A percentile compares a stretch with the other conserved stretches of the same genome.
Conservation (phyloP, 2,329 filamentous ascomycete genomes). For the Pseudomassariella vexata region DNA sequence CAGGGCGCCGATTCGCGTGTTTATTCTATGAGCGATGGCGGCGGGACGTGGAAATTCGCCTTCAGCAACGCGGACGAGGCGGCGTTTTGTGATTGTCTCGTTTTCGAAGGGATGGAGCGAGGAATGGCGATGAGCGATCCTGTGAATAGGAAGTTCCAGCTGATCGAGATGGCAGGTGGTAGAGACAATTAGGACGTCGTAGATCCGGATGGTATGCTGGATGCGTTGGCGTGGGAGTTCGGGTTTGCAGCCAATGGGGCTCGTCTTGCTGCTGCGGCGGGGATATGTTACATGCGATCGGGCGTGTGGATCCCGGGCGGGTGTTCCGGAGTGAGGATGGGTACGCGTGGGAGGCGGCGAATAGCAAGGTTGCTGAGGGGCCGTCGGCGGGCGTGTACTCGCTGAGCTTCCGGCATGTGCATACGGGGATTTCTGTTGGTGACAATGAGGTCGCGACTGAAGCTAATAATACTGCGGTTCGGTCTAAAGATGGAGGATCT, state of each 20-base stretch:
- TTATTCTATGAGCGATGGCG: constrained; percentile 23
- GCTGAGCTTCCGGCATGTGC: constrained; percentile 22
- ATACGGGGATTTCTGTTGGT: constrained; percentile 22
- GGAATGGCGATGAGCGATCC: constrained; percentile 27
- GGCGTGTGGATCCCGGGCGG: constrained; percentile 21
- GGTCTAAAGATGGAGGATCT: constrained; percentile 22
- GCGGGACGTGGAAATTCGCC: constrained; percentile 17
- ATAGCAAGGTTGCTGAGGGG: constrained; percentile 19
- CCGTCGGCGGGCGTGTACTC: constrained; percentile 25
- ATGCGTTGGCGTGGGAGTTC: constrained; percentile 20
- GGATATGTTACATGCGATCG: constrained; percentile 22
- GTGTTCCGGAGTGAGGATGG: constrained; percentile 22
- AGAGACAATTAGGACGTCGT: constrained; percentile 20
- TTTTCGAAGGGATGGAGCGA: constrained; percentile 16
- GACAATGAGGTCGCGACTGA: constrained; percentile 20
- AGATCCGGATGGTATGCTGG: constrained; percentile 17
- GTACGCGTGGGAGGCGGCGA: constrained; percentile 18
- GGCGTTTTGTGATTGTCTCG: constrained; percentile 28
- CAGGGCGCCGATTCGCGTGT: constrained; percentile 23
- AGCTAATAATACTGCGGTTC: constrained; percentile 17
- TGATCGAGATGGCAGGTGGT: constrained; percentile 24
- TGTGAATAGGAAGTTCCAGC: constrained; percentile 24
- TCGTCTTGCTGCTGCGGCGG: constrained; percentile 21
- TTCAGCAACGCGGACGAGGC: constrained; percentile 22
- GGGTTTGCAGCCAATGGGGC: constrained; percentile 28